phyloP scores from a whole-genome alignment of 129 eudicot genomes.

The Centella asiatica region DNA sequence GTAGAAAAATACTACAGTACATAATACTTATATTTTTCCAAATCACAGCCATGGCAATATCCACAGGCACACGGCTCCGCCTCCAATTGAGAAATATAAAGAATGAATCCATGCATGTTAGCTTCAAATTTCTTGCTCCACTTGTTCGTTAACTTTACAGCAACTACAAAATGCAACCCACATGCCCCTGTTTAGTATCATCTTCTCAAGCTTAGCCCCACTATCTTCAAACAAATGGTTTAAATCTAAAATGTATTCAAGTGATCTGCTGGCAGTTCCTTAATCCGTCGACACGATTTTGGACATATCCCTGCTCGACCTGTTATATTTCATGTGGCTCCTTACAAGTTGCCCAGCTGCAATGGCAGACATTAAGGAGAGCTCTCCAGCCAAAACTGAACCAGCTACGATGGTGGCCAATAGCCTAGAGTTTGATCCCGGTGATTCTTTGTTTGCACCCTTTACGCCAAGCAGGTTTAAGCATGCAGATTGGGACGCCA shows the following conservation, averaged over 20 bases:
- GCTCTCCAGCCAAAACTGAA: slow-evolving; percentile 63
- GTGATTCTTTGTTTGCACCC: slow-evolving; percentile 58
- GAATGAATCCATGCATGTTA: slow-evolving; percentile 7
- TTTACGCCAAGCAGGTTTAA: slow-evolving; percentile 62
- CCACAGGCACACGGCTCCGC: no score
- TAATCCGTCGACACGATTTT: slow-evolving; percentile 26
- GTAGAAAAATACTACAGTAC: no score
- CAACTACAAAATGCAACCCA: neutral
- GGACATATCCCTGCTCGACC: slow-evolving; percentile 55
- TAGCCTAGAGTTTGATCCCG: slow-evolving; percentile 56
- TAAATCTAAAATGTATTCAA: no score
- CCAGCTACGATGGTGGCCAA: slow-evolving; percentile 69
- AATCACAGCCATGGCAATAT: no score
- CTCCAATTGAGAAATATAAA: neutral
- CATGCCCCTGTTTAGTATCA: neutral
- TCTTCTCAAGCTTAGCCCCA: neutral
- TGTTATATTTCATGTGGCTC: slow-evolving; percentile 74
- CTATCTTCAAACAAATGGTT: slow-evolving; percentile 2
- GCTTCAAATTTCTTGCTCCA: neutral
- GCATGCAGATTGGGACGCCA: slow-evolving; percentile 69
- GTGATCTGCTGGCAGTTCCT: slow-evolving; percentile 5
- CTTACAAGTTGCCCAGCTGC: slow-evolving; percentile 67
- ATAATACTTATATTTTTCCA: no score
- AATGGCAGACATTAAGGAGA: slow-evolving; percentile 69
- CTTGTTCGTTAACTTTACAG: slow-evolving; percentile 7